Evolutionary conservation across 148 eudicot species (phyloP), one percentile per base, ranked within the genome.

Genomic region (Talinum fruticosum): DNA sequence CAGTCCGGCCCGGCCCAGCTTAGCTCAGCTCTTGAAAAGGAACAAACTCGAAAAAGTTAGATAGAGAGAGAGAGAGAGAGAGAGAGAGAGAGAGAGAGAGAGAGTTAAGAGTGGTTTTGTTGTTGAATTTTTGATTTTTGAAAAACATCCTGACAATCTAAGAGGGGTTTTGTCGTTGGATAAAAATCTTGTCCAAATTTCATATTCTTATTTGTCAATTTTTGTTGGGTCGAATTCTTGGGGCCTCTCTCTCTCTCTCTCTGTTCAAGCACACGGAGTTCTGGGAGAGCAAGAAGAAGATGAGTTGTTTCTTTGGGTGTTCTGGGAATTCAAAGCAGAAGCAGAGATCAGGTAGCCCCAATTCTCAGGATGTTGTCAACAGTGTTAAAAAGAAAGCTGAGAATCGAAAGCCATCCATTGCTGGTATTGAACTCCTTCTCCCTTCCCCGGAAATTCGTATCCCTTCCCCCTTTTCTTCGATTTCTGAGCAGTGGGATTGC

Each of bases 261-360:
- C 29, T 59, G 64, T n/a, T 6, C 28, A 59, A 24, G 28, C 28
- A 59, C 21, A 59, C 29, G n/a, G 64, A n/a, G 64, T 24, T 8
- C 2, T 2, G 33, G 18, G 66, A 62, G 33, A 62, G 32, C 15
- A 28, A 62, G 66, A 51, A 62, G 66, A 62, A 62, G 66, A 62
- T 62, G 66, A 62, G 66, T 62, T 62, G 66, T 62, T 62, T 26
- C 1, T 62, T 62, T 62, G 33, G 66, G 66, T 57, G 64, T 57
- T n/a, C 24, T 18, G 64, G 64, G 28, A 57, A 57, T n/a, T 57
- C 64, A 57, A 57, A 57, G 6, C 14, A 62, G 15, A 62, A 28
- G 14, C 23, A 62, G 66, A 62, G 29, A 62, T 62, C 66, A 62
- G 66, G 28, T 12, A 62, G 30, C 18, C 33, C 66, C 2, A 62